Evolutionary conservation across 2,329 filamentous ascomycete genomes (phyloP).

Genomic region (Metarhizium robertsii): DNA sequence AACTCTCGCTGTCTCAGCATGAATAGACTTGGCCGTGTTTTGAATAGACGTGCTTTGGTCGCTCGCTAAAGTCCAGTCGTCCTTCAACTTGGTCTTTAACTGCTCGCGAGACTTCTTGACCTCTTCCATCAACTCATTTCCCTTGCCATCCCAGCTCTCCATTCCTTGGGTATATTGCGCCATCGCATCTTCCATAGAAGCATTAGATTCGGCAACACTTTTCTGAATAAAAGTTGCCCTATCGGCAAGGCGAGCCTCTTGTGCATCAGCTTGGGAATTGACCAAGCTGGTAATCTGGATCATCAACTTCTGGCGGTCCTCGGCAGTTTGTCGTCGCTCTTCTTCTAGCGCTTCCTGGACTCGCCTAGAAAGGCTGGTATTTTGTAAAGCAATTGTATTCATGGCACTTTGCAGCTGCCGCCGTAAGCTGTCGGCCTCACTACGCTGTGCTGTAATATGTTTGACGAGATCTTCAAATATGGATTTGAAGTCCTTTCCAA

Average conservation of each 20-base stretch:
- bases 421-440: conserved; percentile 64
- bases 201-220: conserved; percentile 53
- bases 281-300: conserved; percentile 71
- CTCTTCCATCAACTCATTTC: conserved; percentile 59
- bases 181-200: conserved; percentile 55
- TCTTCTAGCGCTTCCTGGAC: conserved; percentile 65
- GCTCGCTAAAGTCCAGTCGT: conserved; percentile 76
- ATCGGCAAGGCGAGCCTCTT: conserved; percentile 60
- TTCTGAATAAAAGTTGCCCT: conserved; percentile 54
- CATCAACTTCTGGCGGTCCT: conserved; percentile 66
- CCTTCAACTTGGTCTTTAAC: conserved; percentile 73
- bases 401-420: conserved; percentile 64
- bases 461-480: conserved; percentile 75
- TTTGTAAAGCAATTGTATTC: conserved; percentile 57
- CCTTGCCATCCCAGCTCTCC: conserved; percentile 62
- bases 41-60: conserved; percentile 78
- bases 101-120: conserved; percentile 65
- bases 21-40: conserved; percentile 73
- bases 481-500: conserved; percentile 78
- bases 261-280: conserved; percentile 61
- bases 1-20: conserved; percentile 81
- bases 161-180: conserved; percentile 61
- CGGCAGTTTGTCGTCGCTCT: conserved; percentile 62
- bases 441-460: conserved; percentile 66
- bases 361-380: conserved; percentile 53